A percentile compares a stretch with the other conserved stretches of the same genome.
Evolutionary conservation across 177 flowering plant species (phyloP).

Genomic region (Vitis hybrid): DNA sequence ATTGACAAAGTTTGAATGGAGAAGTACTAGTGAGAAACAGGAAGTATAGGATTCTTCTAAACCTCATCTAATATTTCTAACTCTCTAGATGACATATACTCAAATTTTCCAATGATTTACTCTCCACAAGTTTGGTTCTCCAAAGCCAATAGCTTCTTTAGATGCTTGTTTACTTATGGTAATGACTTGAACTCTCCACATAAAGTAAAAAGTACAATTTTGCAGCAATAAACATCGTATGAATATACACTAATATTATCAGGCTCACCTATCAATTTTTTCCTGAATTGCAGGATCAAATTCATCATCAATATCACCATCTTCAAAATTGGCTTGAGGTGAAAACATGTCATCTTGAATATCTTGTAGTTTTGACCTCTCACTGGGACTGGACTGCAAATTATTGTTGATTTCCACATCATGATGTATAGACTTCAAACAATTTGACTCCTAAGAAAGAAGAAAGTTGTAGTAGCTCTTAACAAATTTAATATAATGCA

Average conservation of each 20-base stretch:
- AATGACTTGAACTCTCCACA: background rate
- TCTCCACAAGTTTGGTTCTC: too few species aligned
- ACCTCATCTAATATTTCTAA: too few species aligned
- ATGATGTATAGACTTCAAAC: conserved; percentile 19
- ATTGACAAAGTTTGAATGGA: too few species aligned
- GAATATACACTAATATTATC: background rate
- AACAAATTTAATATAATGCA: background rate
- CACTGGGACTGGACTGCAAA: conserved; percentile 16
- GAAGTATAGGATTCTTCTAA: too few species aligned
- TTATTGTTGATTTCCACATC: conserved; percentile 19
- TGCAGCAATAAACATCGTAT: background rate
- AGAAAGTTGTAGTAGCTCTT: background rate
- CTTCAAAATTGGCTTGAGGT: conserved; percentile 50
- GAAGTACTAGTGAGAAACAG: too few species aligned
- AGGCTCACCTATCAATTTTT: conserved; percentile 63
- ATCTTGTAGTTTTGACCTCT: conserved; percentile 22
- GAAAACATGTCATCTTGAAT: conserved; percentile 27
- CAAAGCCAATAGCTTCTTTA: too few species aligned
- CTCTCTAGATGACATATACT: too few species aligned
- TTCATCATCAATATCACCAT: conserved; percentile 65
- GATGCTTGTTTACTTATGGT: background rate
- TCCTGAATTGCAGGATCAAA: conserved; percentile 68
- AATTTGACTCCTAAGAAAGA: conserved; percentile 39
- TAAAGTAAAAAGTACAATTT: too few species aligned
- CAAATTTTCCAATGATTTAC: too few species aligned